Evolutionary conservation across 192 early-diverging fungal species (phyloP).

Genomic region (Entophlyctis luteolus): DNA sequence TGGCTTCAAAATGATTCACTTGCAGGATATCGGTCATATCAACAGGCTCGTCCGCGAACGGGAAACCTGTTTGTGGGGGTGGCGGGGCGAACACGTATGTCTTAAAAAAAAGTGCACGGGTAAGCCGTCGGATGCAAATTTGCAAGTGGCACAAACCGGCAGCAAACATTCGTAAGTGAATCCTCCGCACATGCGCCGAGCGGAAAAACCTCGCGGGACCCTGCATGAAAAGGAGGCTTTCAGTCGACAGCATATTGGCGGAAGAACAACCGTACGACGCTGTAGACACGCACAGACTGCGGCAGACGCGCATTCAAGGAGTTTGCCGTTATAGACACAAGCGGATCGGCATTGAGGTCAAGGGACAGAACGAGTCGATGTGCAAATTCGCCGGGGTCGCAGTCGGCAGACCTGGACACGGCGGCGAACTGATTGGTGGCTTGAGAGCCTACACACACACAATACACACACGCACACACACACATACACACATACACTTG

Average conservation of each 20-base stretch:
- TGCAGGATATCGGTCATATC: neutral
- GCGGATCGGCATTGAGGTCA: neutral
- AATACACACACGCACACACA: neutral
- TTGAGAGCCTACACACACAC: too few species aligned
- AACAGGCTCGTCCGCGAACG: neutral
- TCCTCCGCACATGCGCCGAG: conserved; percentile 42
- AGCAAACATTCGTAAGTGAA: conserved; percentile 47
- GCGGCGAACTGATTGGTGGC: conserved; percentile 33
- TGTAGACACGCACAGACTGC: conserved; percentile 26
- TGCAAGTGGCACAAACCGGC: conserved; percentile 23
- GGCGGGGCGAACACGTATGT: conserved; percentile 49
- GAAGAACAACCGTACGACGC: neutral
- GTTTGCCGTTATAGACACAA: conserved; percentile 6
- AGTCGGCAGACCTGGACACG: conserved; percentile 36
- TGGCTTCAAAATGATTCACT: neutral
- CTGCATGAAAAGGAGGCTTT: neutral
- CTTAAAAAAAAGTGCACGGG: conserved; percentile 7
- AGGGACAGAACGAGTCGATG: conserved; percentile 30
- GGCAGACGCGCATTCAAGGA: conserved; percentile 22
- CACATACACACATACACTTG: neutral
- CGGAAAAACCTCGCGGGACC: conserved; percentile 34
- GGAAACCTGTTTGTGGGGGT: conserved; percentile 42
- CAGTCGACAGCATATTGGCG: neutral
- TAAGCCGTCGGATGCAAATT: neutral
- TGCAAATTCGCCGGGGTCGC: conserved; percentile 29